Percentiles rank a stretch among this genome's conserved stretches.
phyloP scores from a whole-genome alignment of 2,329 filamentous ascomycete species.

The Tothia fuscella region DNA sequence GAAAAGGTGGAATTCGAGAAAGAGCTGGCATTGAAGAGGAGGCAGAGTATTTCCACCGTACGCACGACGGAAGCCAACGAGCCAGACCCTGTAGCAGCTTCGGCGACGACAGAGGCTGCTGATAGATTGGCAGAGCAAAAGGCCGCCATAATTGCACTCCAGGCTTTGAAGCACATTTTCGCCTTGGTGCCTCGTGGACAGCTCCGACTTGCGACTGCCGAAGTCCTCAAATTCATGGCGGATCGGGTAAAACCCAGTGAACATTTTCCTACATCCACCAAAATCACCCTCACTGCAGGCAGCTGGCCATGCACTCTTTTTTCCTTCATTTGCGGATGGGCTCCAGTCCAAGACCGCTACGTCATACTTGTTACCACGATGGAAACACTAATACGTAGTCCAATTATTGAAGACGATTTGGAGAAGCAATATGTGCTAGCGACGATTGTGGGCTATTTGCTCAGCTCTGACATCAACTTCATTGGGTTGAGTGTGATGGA shows the following conservation, averaged over 20 bases:
- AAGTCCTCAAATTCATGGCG: conserved; percentile 62
- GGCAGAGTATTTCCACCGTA: conserved; percentile 70
- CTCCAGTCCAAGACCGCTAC: conserved; percentile 88
- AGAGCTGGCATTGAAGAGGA: conserved; percentile 51
- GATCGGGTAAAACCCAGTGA: conserved; percentile 20
- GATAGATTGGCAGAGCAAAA: conserved; percentile 86
- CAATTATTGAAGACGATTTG: conserved; percentile 58
- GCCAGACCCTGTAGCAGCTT: conserved; percentile 53
- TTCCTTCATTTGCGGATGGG: conserved; percentile 70
- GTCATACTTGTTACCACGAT: conserved; percentile 74
- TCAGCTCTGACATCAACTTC: conserved; percentile 75
- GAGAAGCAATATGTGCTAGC: conserved; percentile 63
- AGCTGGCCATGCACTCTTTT: conserved; percentile 79
- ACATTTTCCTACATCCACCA: conserved; percentile 21
- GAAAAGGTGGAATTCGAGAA: conserved; percentile 56
- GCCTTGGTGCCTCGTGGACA: conserved; percentile 70
- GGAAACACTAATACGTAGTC: conserved; percentile 59
- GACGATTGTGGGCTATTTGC: conserved; percentile 66
- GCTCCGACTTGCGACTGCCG: conserved; percentile 62
- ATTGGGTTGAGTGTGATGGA: conserved; percentile 97
- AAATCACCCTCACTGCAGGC: conserved; percentile 33
- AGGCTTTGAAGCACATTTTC: conserved; percentile 80
- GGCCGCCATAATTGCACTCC: conserved; percentile 69
- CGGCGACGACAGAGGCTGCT: conserved; percentile 71
- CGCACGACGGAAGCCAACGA: conserved; percentile 53